phyloP scores from a whole-genome alignment of 805 yeast species.

The Debaryomyces prosopidis region DNA sequence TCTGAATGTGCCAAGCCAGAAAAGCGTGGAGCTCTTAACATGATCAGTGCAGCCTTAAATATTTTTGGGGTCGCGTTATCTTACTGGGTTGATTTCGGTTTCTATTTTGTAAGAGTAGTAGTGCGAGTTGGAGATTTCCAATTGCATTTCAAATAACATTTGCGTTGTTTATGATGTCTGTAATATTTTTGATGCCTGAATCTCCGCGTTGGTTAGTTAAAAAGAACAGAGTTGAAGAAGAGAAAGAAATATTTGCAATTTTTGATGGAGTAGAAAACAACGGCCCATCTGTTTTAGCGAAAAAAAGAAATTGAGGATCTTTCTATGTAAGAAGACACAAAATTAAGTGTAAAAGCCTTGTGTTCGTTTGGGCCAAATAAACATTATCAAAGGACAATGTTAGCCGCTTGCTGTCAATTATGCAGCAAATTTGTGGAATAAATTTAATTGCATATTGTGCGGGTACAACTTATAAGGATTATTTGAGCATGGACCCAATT shows the following conservation, averaged over 20 bases:
- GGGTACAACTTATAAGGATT: slow-evolving; percentile 29
- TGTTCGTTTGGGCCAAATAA: slow-evolving; percentile 24
- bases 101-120: slow-evolving; percentile 32
- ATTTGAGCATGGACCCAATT: slow-evolving; percentile 33
- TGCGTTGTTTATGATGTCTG: slow-evolving; percentile 35
- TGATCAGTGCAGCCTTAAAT: background rate
- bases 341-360: background rate
- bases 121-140: slow-evolving; percentile 34
- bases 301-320: slow-evolving; percentile 2
- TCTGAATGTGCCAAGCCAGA: slow-evolving; percentile 62
- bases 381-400: slow-evolving; percentile 25
- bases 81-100: slow-evolving; percentile 51
- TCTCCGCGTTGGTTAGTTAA: slow-evolving; percentile 61
- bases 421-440: slow-evolving; percentile 39
- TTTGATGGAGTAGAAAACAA: slow-evolving; percentile 9
- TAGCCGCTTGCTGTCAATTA: no score
- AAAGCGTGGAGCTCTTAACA: background rate
- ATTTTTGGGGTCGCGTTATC: slow-evolving; percentile 29
- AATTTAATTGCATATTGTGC: slow-evolving; percentile 38
- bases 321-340: slow-evolving; percentile 10
- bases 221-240: slow-evolving; percentile 47
- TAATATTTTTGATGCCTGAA: slow-evolving; percentile 55
- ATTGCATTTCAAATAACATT: slow-evolving; percentile 30
- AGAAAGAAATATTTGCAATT: slow-evolving; percentile 44
- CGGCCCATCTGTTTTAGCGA: background rate